These are phyloP conservation scores for Rubroshorea leprosula DNA, from an alignment of 345 rosid genomes.

Conservation along the genomic window DNA sequence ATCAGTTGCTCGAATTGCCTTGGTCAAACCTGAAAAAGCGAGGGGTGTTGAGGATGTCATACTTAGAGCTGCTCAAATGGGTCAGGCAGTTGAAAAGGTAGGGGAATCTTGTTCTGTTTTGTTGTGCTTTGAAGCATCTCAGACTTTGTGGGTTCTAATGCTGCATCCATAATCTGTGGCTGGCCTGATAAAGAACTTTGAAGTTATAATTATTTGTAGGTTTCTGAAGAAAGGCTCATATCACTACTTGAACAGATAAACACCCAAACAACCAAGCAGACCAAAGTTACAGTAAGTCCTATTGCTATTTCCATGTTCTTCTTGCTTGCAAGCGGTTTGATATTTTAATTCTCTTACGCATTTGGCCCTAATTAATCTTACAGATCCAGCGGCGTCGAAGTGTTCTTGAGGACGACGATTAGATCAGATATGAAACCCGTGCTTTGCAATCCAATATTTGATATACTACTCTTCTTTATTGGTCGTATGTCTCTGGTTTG, in stretches of 20 bases:
- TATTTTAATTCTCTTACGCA: neutral
- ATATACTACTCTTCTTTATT: neutral
- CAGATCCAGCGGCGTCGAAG: slow-evolving; percentile 97
- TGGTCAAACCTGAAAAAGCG: slow-evolving; percentile 99
- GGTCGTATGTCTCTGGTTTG: slow-evolving; percentile 8
- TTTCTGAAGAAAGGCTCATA: slow-evolving; percentile 86
- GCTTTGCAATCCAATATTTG: neutral
- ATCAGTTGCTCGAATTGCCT: slow-evolving; percentile 88
- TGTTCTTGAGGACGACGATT: slow-evolving; percentile 81
- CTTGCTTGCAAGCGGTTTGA: neutral
- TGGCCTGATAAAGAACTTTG: neutral
- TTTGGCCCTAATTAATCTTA: neutral
- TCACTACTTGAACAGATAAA: slow-evolving; percentile 86
- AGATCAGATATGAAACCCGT: slow-evolving; percentile 17
- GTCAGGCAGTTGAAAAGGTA: slow-evolving; percentile 94
- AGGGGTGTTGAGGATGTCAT: slow-evolving; percentile 91
- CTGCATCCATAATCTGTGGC: neutral
- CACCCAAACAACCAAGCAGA: slow-evolving; percentile 82
- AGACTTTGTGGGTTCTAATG: neutral
- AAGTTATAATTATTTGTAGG: slow-evolving; percentile 31
- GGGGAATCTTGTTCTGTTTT: slow-evolving; percentile 3
- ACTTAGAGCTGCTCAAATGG: slow-evolving; percentile 86
- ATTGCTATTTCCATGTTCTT: neutral
- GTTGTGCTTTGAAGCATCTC: neutral
- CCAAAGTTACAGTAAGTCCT: slow-evolving; percentile 77